These are phyloP conservation scores for Suhomyces canberraensis DNA, from an alignment of 805 yeast genomes.

Conservation along the genomic window DNA sequence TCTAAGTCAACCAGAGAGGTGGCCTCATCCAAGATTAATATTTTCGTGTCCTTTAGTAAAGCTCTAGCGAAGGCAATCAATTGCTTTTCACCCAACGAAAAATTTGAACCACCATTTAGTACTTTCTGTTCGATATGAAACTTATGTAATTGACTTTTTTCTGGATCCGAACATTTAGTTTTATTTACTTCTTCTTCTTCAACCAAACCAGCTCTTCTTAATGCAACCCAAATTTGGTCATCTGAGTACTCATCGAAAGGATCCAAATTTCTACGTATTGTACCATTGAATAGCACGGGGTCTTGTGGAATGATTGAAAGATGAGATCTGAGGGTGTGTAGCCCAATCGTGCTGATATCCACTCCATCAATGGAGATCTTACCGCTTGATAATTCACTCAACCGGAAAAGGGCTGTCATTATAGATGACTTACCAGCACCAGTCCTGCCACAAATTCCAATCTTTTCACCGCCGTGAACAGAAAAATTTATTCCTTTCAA, in stretches of 20 bases:
- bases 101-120: slow-evolving; percentile 65
- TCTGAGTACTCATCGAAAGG: slow-evolving; percentile 14
- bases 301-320: slow-evolving; percentile 20
- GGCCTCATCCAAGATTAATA: slow-evolving; percentile 71
- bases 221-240: slow-evolving; percentile 13
- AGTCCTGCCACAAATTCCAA: slow-evolving; percentile 20
- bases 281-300: slow-evolving; percentile 17
- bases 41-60: slow-evolving; percentile 49
- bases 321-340: slow-evolving; percentile 12
- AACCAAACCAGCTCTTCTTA: slow-evolving; percentile 9
- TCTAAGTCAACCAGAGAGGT: slow-evolving; percentile 74
- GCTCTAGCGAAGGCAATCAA: slow-evolving; percentile 41
- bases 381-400: slow-evolving; percentile 13
- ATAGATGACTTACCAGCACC: slow-evolving; percentile 22
- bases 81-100: slow-evolving; percentile 70
- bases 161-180: not conserved
- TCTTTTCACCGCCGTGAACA: slow-evolving; percentile 10
- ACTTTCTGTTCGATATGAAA: slow-evolving; percentile 60
- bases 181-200: slow-evolving; percentile 2
- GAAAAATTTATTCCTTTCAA: slow-evolving; percentile 9
- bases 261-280: slow-evolving; percentile 16
- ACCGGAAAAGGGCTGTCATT: slow-evolving; percentile 14
- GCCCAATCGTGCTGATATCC: slow-evolving; percentile 11
- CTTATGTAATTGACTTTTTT: slow-evolving; percentile 27
- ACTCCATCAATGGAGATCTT: slow-evolving; percentile 14